A percentile compares a stretch with the other conserved stretches of the same genome.
phyloP scores from a whole-genome alignment of 2,329 filamentous ascomycete genomes.

The Hypoxylon sp. region DNA sequence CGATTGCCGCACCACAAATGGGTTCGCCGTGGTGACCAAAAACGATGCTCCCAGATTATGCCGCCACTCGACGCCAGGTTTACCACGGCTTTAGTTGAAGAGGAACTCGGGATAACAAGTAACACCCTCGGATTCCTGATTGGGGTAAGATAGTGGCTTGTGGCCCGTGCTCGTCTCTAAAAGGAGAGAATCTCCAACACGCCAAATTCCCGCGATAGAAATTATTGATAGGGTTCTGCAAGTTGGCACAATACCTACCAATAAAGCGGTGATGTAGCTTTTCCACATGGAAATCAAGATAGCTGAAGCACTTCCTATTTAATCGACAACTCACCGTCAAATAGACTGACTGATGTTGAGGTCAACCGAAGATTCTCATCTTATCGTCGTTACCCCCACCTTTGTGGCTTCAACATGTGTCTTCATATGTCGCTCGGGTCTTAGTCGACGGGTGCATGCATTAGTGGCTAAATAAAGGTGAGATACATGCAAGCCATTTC shows the following conservation, averaged over 20 bases:
- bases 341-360: constrained; percentile 24
- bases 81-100: too few relatives aligned
- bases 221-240: not conserved
- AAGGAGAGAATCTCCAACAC: too few relatives aligned
- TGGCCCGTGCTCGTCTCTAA: too few relatives aligned
- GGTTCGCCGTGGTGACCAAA: too few relatives aligned
- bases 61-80: too few relatives aligned
- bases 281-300: constrained; percentile 1
- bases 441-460: not conserved
- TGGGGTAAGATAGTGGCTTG: too few relatives aligned
- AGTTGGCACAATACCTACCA: not conserved
- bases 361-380: constrained; percentile 32
- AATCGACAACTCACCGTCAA: not conserved
- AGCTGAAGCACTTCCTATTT: not conserved
- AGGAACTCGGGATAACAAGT: too few relatives aligned
- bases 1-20: too few relatives aligned
- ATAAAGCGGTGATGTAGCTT: not conserved
- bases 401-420: constrained; percentile 20
- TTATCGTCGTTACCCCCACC: constrained; percentile 40
- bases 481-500: not conserved
- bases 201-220: too few relatives aligned
- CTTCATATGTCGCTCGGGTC: not conserved
- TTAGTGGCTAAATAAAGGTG: not conserved
- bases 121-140: too few relatives aligned
- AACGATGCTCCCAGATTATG: too few relatives aligned